Percentiles rank a stretch among this genome's conserved stretches.
Evolutionary conservation across 2,329 filamentous ascomycete species (phyloP).

Genomic region (Sclerotiophoma versabilis): DNA sequence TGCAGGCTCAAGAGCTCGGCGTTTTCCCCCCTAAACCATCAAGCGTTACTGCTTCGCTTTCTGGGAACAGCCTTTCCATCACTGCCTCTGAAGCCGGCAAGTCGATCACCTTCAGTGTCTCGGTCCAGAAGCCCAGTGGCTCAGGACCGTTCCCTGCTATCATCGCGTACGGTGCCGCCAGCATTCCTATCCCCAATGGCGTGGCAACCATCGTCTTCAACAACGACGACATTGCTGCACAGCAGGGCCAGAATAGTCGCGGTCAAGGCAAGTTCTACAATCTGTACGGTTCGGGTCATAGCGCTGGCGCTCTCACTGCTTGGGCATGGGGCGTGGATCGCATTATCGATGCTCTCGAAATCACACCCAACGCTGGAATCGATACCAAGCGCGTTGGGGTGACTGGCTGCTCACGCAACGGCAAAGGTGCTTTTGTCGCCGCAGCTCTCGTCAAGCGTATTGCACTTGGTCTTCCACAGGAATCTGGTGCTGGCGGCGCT

Average conservation of each 20-base stretch:
- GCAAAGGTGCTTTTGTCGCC: constrained; percentile 69
- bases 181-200: constrained; percentile 62
- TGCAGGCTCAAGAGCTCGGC: constrained; percentile 50
- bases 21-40: constrained; percentile 47
- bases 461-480: constrained; percentile 67
- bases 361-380: constrained; percentile 55
- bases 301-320: constrained; percentile 65
- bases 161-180: constrained; percentile 63
- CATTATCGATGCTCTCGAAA: constrained; percentile 66
- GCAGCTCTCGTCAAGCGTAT: constrained; percentile 66
- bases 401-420: constrained; percentile 70
- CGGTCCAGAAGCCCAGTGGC: constrained; percentile 51
- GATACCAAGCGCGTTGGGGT: constrained; percentile 56
- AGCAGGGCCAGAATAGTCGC: constrained; percentile 55
- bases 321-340: constrained; percentile 70
- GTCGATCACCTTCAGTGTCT: constrained; percentile 47
- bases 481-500: constrained; percentile 67
- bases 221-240: constrained; percentile 65
- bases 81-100: constrained; percentile 44
- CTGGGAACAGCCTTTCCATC: constrained; percentile 44
- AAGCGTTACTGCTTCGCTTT: constrained; percentile 41
- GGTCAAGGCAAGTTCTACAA: constrained; percentile 67
- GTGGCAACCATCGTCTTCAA: constrained; percentile 66
- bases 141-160: constrained; percentile 63
- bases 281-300: constrained; percentile 63